These are phyloP conservation scores for Elsinoe australis DNA, from an alignment of 2,329 filamentous ascomycete species.

Conservation along the genomic window DNA sequence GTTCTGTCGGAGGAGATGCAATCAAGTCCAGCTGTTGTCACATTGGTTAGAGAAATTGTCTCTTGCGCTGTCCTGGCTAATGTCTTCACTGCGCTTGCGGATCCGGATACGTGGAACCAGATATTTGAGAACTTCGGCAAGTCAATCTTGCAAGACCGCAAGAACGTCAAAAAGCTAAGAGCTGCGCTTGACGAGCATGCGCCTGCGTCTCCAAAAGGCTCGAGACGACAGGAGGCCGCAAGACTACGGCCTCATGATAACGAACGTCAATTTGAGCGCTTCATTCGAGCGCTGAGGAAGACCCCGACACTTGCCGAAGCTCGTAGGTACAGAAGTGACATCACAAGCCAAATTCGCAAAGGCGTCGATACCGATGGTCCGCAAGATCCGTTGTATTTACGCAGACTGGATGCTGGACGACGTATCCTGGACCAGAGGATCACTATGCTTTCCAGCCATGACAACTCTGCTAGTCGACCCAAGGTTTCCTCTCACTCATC, in stretches of 20 bases:
- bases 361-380: conserved; percentile 61
- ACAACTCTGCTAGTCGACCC: conserved; percentile 36
- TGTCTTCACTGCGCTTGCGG: conserved; percentile 68
- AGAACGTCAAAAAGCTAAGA: conserved; percentile 83
- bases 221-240: conserved; percentile 63
- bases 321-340: conserved; percentile 81
- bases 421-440: conserved; percentile 84
- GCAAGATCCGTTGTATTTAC: conserved; percentile 78
- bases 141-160: conserved; percentile 82
- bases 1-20: conserved; percentile 67
- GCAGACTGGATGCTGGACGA: conserved; percentile 86
- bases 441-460: conserved; percentile 64
- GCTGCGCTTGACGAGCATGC: conserved; percentile 92
- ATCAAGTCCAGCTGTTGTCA: conserved; percentile 70
- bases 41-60: conserved; percentile 81
- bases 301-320: conserved; percentile 90
- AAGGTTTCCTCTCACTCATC: conserved; percentile 35
- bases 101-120: conserved; percentile 97
- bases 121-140: conserved; percentile 74
- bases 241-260: conserved; percentile 74
- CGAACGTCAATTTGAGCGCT: conserved; percentile 88
- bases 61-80: conserved; percentile 84
- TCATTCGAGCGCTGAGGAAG: conserved; percentile 80
- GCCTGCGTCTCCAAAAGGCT: conserved; percentile 62
- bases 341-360: conserved; percentile 82